Base-by-base conservation (phyloP, 208 protist genomes). In the Strigomonas galati region DNA sequence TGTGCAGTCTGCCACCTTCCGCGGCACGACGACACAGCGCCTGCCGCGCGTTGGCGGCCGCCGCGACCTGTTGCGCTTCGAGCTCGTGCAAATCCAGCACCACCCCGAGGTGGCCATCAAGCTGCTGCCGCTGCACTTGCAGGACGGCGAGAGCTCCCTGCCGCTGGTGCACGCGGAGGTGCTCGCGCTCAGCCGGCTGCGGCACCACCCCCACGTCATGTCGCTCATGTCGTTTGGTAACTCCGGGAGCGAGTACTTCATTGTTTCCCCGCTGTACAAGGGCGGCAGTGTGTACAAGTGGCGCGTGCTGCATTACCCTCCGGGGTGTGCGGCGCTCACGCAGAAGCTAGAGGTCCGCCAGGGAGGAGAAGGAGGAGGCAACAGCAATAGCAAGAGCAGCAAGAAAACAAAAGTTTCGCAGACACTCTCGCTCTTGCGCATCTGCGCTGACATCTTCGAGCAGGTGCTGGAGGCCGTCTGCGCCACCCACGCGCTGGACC, bases 131-230 rank as follows among this genome's bases (percentile, higher is more conserved):
- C 61, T 92, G 6, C 68, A 67, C 26, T 69, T 72, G 26, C 85
- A 78, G 48, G 76, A 75, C 46, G 75, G 65, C 31, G 84, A 84
- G 57, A 73, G 64, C 31, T 76, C 78, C 49, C 64, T 94, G 64
- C 70, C 85, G 12, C 76, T 82, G 51, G 87, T 76, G 46, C 85
- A 92, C 73, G 73, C 72, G 2, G 89, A 94, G 77, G 84, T 81
- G 43, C 78, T 91, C 15, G 74, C 81, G 10, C 82, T 94, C 71
- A 65, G 72, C 28, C 81, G 76, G 27, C 67, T 92, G 28, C 74
- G 76, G n/a, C 75, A 78, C 30, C 78, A 87, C 48, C 79, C 79
- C 5, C 74, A 82, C 70, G 85, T 92, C 32, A 71, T 84, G 24
- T 68, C 79, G 27, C 58, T 92, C 17, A 48, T 92, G 23, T 79